phyloP scores from a whole-genome alignment of 2,329 filamentous ascomycete genomes.

The Blastomyces silverae region DNA sequence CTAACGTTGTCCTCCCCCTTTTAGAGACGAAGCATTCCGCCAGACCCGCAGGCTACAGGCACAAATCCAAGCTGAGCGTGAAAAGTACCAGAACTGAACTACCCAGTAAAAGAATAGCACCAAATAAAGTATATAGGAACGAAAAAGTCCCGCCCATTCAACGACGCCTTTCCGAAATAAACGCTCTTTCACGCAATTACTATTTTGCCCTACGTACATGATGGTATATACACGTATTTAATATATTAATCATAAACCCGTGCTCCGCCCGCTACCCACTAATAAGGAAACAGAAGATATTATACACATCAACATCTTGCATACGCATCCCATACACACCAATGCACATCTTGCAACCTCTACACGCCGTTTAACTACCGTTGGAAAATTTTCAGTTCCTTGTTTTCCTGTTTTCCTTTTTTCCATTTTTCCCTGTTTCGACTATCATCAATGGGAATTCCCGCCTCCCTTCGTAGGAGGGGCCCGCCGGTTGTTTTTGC shows the following conservation, averaged over 20 bases:
- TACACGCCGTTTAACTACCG: background rate
- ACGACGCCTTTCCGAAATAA: background rate
- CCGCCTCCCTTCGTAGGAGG: background rate
- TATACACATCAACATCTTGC: background rate
- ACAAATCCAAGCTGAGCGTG: constrained; percentile 58
- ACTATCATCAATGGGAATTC: background rate
- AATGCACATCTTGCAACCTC: background rate
- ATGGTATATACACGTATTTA: background rate
- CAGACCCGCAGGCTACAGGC: constrained; percentile 64
- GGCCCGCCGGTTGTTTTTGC: background rate
- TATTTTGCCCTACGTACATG: background rate
- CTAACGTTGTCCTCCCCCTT: background rate
- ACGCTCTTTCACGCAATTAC: background rate
- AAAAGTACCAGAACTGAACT: constrained; percentile 29
- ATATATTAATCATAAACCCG: background rate
- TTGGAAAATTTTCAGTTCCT: too few species aligned
- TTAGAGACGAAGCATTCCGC: constrained; percentile 63
- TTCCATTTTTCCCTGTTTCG: background rate
- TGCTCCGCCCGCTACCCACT: background rate
- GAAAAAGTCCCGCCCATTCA: background rate
- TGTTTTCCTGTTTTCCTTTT: background rate
- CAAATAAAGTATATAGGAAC: background rate
- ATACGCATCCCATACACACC: background rate
- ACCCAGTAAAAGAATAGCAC: background rate
- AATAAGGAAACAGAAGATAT: background rate